Percentiles rank a stretch among this genome's conserved stretches.
phyloP scores from a whole-genome alignment of 192 early-diverging fungal species.

The Entomortierella chlamydospora region DNA sequence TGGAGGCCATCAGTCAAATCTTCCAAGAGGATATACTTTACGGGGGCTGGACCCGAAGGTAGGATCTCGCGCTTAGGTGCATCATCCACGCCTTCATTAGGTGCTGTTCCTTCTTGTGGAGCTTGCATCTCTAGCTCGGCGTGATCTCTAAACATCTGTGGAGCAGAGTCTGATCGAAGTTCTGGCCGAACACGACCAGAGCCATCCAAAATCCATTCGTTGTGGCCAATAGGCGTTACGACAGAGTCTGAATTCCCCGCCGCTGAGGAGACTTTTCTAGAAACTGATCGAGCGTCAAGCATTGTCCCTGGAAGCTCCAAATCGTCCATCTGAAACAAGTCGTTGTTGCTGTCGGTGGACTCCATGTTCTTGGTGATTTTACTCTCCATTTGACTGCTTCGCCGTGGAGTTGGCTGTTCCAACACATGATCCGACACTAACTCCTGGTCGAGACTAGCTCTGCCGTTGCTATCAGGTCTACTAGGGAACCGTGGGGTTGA shows the following conservation, averaged over 20 bases:
- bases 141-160: conserved; percentile 19
- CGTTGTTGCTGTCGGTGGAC: conserved; percentile 9
- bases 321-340: conserved; percentile 51
- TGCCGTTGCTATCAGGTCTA: not conserved
- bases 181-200: conserved; percentile 10
- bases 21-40: conserved; percentile 92
- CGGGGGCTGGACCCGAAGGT: conserved; percentile 54
- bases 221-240: conserved; percentile 24
- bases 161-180: conserved; percentile 13
- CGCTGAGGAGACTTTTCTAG: conserved; percentile 1
- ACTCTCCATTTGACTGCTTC: not conserved
- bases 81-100: conserved; percentile 18
- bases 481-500: conserved; percentile 5
- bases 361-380: conserved; percentile 12
- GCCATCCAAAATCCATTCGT: conserved; percentile 48
- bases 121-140: conserved; percentile 43
- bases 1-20: conserved; percentile 92
- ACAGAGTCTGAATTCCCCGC: not conserved
- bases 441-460: not conserved
- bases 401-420: conserved; percentile 3
- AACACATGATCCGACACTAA: not conserved
- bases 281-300: not conserved
- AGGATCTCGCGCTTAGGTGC: conserved; percentile 38
- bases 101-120: conserved; percentile 2
- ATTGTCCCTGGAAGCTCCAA: conserved; percentile 36